phyloP scores from a whole-genome alignment of 495 filamentous ascomycete species.

The Xylaria grammica region DNA sequence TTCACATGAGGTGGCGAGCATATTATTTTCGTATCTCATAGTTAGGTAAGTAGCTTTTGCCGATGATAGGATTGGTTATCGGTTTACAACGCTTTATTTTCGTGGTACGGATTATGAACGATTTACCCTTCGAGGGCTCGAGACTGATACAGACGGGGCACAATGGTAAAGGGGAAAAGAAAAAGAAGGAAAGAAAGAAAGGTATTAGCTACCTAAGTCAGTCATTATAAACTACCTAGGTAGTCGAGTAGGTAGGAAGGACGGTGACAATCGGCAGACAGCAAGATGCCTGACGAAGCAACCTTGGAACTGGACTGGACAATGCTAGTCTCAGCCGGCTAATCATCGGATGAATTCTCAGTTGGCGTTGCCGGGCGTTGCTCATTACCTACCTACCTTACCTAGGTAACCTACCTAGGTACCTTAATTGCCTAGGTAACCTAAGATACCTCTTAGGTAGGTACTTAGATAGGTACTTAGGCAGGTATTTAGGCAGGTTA shows the following conservation, averaged over 20 bases:
- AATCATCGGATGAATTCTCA: conserved; percentile 14
- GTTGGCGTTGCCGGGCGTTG: neutral
- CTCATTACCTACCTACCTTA: neutral
- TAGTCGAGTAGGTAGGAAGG: too few species aligned
- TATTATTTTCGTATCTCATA: neutral
- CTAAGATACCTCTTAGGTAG: neutral
- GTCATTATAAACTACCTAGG: too few species aligned
- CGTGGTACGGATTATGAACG: neutral
- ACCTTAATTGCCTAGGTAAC: neutral
- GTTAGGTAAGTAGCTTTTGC: neutral
- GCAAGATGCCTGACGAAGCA: too few species aligned
- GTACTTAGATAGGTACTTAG: neutral
- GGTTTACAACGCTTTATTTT: neutral
- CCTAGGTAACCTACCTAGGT: neutral
- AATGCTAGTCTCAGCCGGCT: conserved; percentile 8
- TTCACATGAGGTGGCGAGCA: conserved; percentile 15
- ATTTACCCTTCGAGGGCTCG: too few species aligned
- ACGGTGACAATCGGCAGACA: too few species aligned
- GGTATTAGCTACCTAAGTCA: too few species aligned
- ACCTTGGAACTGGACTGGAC: too few species aligned
- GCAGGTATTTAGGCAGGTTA: neutral
- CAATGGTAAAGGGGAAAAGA: too few species aligned
- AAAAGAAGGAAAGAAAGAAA: too few species aligned
- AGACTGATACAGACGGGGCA: too few species aligned
- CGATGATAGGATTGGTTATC: neutral